Evolutionary conservation across 192 early-diverging fungal species (phyloP).

Genomic region (Linnemannia schmuckeri): DNA sequence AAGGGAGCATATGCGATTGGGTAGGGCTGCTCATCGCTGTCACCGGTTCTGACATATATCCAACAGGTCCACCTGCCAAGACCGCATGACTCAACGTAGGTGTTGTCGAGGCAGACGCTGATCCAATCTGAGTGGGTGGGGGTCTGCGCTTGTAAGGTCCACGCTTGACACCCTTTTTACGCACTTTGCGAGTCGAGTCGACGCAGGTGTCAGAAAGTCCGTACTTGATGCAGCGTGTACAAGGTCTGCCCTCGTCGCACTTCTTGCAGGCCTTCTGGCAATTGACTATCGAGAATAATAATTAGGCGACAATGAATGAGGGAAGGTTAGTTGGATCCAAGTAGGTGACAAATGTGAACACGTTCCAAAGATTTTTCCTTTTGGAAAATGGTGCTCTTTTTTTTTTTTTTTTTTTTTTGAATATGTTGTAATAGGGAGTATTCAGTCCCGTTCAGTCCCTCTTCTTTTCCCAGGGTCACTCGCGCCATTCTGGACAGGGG

Average conservation of each 20-base stretch:
- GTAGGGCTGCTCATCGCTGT: conserved; percentile 52
- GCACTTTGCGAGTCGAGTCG: conserved; percentile 82
- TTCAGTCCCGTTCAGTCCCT: background rate
- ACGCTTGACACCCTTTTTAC: conserved; percentile 84
- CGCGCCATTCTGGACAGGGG: conserved; percentile 13
- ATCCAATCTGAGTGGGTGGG: conserved; percentile 50
- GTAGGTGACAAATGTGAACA: background rate
- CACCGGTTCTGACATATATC: conserved; percentile 57
- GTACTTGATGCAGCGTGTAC: conserved; percentile 82
- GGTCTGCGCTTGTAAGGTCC: conserved; percentile 83
- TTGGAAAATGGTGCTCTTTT: conserved; percentile 9
- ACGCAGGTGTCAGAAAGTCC: conserved; percentile 74
- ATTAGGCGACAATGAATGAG: background rate
- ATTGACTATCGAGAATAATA: conserved; percentile 64
- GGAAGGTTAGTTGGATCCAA: background rate
- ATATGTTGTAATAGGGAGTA: background rate
- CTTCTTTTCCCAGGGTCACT: conserved; percentile 45
- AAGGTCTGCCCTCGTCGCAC: conserved; percentile 86
- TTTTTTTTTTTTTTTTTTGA: background rate
- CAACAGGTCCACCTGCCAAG: conserved; percentile 33
- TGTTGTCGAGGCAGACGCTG: conserved; percentile 50
- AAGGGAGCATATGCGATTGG: conserved; percentile 56
- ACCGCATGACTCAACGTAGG: conserved; percentile 45
- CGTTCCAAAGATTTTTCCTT: conserved; percentile 11
- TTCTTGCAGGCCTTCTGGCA: conserved; percentile 93